Conservation (phyloP, 805 yeast species). For the Wickerhamomyces sydowiorum region DNA sequence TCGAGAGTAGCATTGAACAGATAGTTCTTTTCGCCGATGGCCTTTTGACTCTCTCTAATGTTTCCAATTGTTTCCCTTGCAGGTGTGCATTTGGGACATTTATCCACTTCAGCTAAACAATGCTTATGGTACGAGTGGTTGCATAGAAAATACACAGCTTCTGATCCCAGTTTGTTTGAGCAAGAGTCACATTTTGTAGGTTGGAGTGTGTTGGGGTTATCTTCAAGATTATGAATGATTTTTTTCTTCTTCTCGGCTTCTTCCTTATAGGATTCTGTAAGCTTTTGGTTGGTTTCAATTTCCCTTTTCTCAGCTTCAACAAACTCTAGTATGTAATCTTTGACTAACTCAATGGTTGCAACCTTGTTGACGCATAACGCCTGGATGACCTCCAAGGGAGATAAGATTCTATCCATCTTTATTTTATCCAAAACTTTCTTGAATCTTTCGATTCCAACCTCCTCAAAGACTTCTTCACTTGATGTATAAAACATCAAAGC, state of each 20-base stretch:
- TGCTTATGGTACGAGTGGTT: conserved; percentile 80
- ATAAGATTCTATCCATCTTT: conserved; percentile 44
- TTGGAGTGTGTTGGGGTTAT: conserved; percentile 33
- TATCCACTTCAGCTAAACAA: conserved; percentile 55
- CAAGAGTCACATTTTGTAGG: conserved; percentile 19
- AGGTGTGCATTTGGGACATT: conserved; percentile 75
- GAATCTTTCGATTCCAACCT: conserved; percentile 46
- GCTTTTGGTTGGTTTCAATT: conserved; percentile 58
- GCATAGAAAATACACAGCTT: conserved; percentile 81
- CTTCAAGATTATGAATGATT: conserved; percentile 44
- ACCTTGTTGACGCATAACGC: conserved; percentile 55
- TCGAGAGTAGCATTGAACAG: conserved; percentile 53
- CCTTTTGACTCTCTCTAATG: conserved; percentile 53
- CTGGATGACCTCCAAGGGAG: conserved; percentile 76
- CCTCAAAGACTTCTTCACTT: conserved; percentile 40
- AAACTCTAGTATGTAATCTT: conserved; percentile 58
- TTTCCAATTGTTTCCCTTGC: conserved; percentile 63
- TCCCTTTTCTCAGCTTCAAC: conserved; percentile 57
- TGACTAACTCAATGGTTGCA: conserved; percentile 67
- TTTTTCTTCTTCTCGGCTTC: conserved; percentile 56
- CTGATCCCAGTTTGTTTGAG: conserved; percentile 53
- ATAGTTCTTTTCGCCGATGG: conserved; percentile 55
- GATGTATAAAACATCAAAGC: conserved; percentile 64
- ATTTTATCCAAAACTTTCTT: conserved; percentile 47
- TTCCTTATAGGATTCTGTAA: conserved; percentile 58